Conservation (phyloP, 805 yeast genomes). For the Candida methanosorbosa region DNA sequence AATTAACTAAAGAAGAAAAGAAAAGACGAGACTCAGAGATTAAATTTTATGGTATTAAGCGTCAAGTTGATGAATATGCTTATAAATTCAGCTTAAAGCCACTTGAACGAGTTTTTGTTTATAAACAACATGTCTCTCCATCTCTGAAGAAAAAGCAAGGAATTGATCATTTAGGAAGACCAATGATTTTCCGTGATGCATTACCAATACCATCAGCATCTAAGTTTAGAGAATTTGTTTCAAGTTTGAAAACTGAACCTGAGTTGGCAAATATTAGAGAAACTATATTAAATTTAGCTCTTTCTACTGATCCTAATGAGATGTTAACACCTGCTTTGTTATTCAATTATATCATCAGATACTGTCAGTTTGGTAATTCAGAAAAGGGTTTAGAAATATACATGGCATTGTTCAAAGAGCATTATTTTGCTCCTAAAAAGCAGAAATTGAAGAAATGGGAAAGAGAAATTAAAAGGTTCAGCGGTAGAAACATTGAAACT, state of each 20-base stretch:
- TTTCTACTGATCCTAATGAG: no score
- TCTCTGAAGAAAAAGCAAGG: background rate
- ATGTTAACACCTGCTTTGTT: no score
- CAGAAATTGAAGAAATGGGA: conserved; percentile 13
- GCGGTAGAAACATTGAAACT: conserved; percentile 14
- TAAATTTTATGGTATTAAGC: conserved; percentile 14
- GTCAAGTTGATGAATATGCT: conserved; percentile 20
- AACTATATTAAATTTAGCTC: conserved; percentile 10
- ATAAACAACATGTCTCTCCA: conserved; percentile 1
- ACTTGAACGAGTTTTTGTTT: conserved; percentile 15
- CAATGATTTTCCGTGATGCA: conserved; percentile 14
- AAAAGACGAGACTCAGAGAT: no score
- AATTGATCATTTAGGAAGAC: conserved; percentile 17
- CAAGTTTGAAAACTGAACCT: conserved; percentile 12
- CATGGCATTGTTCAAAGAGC: no score
- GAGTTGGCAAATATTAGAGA: conserved; percentile 14
- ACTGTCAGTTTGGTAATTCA: no score
- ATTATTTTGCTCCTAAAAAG: conserved; percentile 18
- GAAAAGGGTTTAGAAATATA: no score
- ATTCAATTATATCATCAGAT: no score
- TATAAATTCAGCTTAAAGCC: conserved; percentile 15
- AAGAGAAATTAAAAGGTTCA: conserved; percentile 8
- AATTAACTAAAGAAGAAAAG: no score
- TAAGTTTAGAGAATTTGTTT: conserved; percentile 17
- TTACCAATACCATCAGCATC: conserved; percentile 18